Base-by-base conservation (phyloP, 805 yeast genomes). In the Metschnikowia colocasiae region DNA sequence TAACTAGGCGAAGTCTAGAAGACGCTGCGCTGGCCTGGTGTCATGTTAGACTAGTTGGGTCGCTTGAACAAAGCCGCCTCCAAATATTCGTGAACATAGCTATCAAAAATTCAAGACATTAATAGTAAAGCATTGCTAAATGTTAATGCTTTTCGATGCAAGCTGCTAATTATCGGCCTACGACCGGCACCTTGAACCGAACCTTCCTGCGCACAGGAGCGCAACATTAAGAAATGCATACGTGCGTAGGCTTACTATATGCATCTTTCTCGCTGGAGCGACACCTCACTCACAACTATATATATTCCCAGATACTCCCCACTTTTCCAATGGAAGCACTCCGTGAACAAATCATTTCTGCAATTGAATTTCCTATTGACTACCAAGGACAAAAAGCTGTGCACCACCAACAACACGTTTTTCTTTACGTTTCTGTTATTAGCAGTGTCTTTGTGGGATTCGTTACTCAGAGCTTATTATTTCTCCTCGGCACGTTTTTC, bases 341-440 rank as follows among this genome's bases (percentile, higher is more conserved):
- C 39, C 52, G 48, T 40, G 45, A 48, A 19, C 42, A 45, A 25
- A 40, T 54, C 47, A 43, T 18, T 40, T 23, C 48, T 3, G 38
- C 39, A n/a, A 35, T 61, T 43, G 70, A 68, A 47, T 61, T 69
- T 42, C 65, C 71, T 50, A 75, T 73, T 51, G 85, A 81, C 63
- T 80, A 75, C 53, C 64, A 71, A 53, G 82, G 84, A 52, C 87
- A 82, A 59, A 62, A 68, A 48, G 54, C 62, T 32, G 77, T 75
- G 7, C 73, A 73, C 30, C 45, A 52, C 13, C 49, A 67, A 43
- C 54, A 66, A 41, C 45, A 55, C 36, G 39, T 42, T 26, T 34
- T 62, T 46, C 54, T 74, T 34, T 59, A 63, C 35, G 46, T 46
- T 12, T 48, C 54, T 16, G 65, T 72, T 2, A 35, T 71, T 9